Percentiles rank a stretch among this genome's conserved stretches.
These are phyloP conservation scores for Lasiodiplodia gonubiensis DNA, from an alignment of 2,329 filamentous ascomycete genomes.

Conservation along the genomic window DNA sequence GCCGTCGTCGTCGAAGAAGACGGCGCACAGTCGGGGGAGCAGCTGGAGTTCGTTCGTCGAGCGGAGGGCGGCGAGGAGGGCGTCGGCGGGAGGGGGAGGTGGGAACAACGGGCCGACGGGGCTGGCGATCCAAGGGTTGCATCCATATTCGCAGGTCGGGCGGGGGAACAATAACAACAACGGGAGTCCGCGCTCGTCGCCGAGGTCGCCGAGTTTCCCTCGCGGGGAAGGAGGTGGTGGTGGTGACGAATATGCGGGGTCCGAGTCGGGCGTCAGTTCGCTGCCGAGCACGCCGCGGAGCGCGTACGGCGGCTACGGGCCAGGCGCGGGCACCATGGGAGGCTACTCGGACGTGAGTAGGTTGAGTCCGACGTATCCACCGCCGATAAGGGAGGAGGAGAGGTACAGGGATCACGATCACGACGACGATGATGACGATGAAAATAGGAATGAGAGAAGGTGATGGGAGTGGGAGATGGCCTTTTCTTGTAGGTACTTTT, in stretches of 20 bases:
- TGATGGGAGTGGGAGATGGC: neutral
- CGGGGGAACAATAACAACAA: neutral
- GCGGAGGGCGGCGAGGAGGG: neutral
- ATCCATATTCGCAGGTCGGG: neutral
- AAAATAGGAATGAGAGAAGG: neutral
- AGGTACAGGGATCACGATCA: neutral
- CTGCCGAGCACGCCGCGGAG: constrained; percentile 11
- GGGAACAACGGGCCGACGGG: neutral
- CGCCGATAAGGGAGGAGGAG: constrained; percentile 11
- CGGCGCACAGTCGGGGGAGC: neutral
- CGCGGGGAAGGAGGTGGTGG: neutral
- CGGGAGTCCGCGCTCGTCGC: neutral
- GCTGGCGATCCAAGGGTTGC: constrained; percentile 1
- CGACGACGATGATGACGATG: neutral
- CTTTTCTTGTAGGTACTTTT: neutral
- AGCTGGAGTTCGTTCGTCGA: neutral
- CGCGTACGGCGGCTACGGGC: neutral
- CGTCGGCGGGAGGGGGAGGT: neutral
- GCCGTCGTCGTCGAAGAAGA: neutral
- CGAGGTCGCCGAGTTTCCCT: neutral
- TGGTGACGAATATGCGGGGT: neutral
- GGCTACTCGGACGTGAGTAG: constrained; percentile 4
- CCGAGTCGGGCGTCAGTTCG: constrained; percentile 3
- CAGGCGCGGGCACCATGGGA: neutral
- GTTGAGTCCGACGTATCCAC: constrained; percentile 16